Evolutionary conservation across 2,329 filamentous ascomycete species (phyloP).

Genomic region (Graphiopsis chlorocephala): DNA sequence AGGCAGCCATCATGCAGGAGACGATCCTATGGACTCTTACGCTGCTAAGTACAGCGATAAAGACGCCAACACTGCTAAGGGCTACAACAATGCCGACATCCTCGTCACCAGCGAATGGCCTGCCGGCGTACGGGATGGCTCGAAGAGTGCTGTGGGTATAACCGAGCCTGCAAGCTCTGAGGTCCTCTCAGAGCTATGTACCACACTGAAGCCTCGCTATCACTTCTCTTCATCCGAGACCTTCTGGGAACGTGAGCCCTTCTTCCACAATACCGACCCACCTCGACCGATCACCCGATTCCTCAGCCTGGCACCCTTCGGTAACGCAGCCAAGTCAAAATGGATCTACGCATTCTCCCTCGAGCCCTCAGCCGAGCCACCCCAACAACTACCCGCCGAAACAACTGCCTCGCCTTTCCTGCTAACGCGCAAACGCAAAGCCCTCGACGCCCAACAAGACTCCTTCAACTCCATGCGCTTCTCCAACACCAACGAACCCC

Average conservation of each 20-base stretch:
- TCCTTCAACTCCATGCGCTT: constrained; percentile 48
- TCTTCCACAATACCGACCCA: constrained; percentile 60
- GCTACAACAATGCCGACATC: constrained; percentile 78
- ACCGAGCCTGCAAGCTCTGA: constrained; percentile 54
- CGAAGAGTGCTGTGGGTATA: constrained; percentile 31
- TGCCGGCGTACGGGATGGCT: constrained; percentile 51
- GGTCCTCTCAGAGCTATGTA: constrained; percentile 74
- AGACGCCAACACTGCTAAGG: constrained; percentile 58
- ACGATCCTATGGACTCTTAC: constrained; percentile 52
- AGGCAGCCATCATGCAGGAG: constrained; percentile 52
- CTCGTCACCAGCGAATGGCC: constrained; percentile 88
- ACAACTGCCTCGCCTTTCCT: constrained; percentile 74
- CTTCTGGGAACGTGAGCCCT: constrained; percentile 90
- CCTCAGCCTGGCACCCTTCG: constrained; percentile 79
- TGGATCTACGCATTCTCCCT: constrained; percentile 70
- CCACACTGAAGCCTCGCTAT: constrained; percentile 81
- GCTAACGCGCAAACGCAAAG: constrained; percentile 52
- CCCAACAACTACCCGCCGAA: constrained; percentile 63
- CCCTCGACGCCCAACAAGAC: constrained; percentile 31
- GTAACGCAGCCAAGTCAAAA: constrained; percentile 74
- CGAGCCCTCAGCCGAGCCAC: constrained; percentile 59
- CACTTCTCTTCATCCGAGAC: constrained; percentile 73
- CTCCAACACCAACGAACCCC: constrained; percentile 43
- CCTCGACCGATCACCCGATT: constrained; percentile 73
- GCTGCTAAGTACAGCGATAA: constrained; percentile 73